A percentile compares a stretch with the other conserved stretches of the same genome.
These are phyloP conservation scores for Penicillium sp. DNA, from an alignment of 2,329 filamentous ascomycete species.

Conservation along the genomic window DNA sequence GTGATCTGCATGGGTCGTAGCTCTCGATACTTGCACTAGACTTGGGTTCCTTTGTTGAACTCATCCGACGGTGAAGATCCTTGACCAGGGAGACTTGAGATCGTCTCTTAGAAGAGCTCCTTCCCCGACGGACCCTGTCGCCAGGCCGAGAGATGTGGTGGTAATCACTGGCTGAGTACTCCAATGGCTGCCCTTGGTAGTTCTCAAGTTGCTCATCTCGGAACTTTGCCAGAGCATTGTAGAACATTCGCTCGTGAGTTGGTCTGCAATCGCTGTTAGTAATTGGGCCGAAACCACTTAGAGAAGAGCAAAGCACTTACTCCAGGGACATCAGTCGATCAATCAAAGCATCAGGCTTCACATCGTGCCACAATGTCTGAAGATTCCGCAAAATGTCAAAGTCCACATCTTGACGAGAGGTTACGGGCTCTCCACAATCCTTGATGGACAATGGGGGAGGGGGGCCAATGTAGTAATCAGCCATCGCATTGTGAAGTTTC, in stretches of 20 bases:
- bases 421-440: constrained; percentile 66
- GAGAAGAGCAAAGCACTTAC: constrained; percentile 53
- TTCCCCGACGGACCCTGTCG: constrained; percentile 41
- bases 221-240: constrained; percentile 81
- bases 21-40: constrained; percentile 61
- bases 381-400: constrained; percentile 82
- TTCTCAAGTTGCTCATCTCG: constrained; percentile 85
- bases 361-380: constrained; percentile 88
- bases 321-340: constrained; percentile 69
- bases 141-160: constrained; percentile 69
- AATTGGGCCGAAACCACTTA: not conserved
- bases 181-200: constrained; percentile 75
- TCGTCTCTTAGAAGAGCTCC: constrained; percentile 50
- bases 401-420: constrained; percentile 73
- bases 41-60: constrained; percentile 56
- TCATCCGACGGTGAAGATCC: constrained; percentile 57
- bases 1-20: constrained; percentile 85
- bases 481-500: constrained; percentile 70
- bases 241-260: constrained; percentile 94
- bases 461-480: constrained; percentile 61
- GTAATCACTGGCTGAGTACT: constrained; percentile 89
- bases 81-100: constrained; percentile 65
- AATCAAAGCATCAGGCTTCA: constrained; percentile 73
- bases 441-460: constrained; percentile 62
- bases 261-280: constrained; percentile 55